Base-by-base conservation (phyloP, 23 red algal genomes). In the Gracilariopsis chorda region DNA sequence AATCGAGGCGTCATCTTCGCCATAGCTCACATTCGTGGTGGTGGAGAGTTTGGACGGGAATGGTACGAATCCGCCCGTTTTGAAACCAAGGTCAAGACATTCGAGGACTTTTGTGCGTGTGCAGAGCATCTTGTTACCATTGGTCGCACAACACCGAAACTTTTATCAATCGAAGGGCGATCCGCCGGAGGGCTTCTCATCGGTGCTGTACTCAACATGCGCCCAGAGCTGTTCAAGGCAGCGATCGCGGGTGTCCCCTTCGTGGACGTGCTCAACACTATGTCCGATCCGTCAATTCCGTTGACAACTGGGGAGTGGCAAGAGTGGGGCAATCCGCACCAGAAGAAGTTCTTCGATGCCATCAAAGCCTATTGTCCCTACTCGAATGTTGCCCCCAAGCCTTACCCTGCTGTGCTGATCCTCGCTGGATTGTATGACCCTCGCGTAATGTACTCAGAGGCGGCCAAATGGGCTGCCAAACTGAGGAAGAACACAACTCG, bases 261-360 rank as follows among this genome's bases (percentile, higher is more conserved):
- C 81, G 94, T 96, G 16, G 94, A 96, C 62, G 94, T 96, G 44
- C 46, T 96, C 80, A 96, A 84, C 39, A 96, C 94, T 36, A 96
- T 96, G 94, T 85, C 87, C 24, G 94, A 96, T 67, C 65, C 88
- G 52, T 80, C 86, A 16, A 96, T 96, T 93, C 94, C 94, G 16
- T 78, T 96, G 56, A 96, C 94, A 5, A 96, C 90, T 28, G 90
- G 90, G 46, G 94, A 96, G 52, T 93, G 94, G 82, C 79, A 92
- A 83, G 94, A 92, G 40, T 96, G 94, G 94, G 94, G 94, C 53
- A 93, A 96, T 88, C 94, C 94, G 8, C 80, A 93, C 21, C 34
- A 60, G 32, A 75, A 47, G 13, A 88, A 91, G 77, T 91, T 80
- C 40, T 96, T 78, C 52, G 88, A 96, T 34, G 72, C 80, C 25